These are phyloP conservation scores for Erucastrum elatum DNA, from an alignment of 345 rosid genomes.

Conservation along the genomic window DNA sequence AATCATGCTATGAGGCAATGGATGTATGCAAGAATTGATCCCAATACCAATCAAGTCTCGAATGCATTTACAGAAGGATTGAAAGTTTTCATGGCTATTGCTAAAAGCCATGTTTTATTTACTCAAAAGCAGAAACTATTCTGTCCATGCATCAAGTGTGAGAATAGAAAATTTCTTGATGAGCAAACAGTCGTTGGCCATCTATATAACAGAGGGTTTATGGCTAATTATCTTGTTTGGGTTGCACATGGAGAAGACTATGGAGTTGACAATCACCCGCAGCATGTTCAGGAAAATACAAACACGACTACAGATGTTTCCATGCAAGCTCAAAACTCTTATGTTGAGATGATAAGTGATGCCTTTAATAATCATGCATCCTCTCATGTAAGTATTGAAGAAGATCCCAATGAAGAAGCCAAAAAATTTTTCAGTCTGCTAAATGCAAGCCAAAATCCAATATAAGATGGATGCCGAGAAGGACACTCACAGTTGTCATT, in stretches of 20 bases:
- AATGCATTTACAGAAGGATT: not conserved
- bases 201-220: not conserved
- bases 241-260: not conserved
- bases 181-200: not conserved
- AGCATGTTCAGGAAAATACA: not conserved
- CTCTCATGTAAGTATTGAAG: not conserved
- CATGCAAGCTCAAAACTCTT: not conserved
- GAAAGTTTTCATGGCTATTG: not conserved
- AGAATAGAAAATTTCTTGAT: not conserved
- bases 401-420: not conserved
- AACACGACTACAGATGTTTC: not conserved
- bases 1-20: not conserved
- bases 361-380: not conserved
- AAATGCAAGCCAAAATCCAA: not conserved
- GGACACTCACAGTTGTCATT: not conserved
- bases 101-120: not conserved
- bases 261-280: not conserved
- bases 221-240: not conserved
- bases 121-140: not conserved
- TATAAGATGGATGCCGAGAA: not conserved
- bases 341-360: not conserved
- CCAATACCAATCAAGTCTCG: not conserved
- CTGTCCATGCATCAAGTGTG: not conserved
- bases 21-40: not conserved
- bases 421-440: not conserved